Base-by-base conservation (phyloP, 2,329 filamentous ascomycete species). In the Lachnellula hyalina region DNA sequence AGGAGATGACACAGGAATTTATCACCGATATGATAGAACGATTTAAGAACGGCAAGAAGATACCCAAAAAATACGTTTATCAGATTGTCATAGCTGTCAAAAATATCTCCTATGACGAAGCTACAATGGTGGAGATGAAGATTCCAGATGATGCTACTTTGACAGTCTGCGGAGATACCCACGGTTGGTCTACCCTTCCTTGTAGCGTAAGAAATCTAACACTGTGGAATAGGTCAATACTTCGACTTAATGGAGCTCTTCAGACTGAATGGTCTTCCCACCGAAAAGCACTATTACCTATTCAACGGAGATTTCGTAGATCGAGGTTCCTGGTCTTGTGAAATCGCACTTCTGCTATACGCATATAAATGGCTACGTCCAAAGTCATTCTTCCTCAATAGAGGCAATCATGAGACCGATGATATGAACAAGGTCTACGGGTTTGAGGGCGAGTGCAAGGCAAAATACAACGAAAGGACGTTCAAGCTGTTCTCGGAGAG, bases 291-390 rank as follows among this genome's bases (percentile, higher is more conserved):
- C 71, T 89, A 86, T 71, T 99, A 97, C 70, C 81, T 99, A 12
- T 99, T 99, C 80, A 99, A 99, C 71, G 94, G 94, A 61, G 94
- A 99, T 74, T 99, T 99, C 69, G 94, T 99, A 52, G 94, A 99
- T 71, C 84, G 94, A 70, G 94, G 94, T 28, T 96, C 91, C 38
- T 99, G 94, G 94, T 97, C 93, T 6, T 91, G 86, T n/a, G 94
- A 99, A 71, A 95, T 99, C 64, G 93, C 91, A 11, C 79, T 99
- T 47, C 78, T 96, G 11, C 79, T 99, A 19, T 99, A 96, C 72
- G 89, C 93, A 45, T 96, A 96, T 80, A 99, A 99, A 77, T 96
- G 90, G 93, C 74, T 97, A 66, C 85, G 89, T 52, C 94, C 94
- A 7, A 82, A 84, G 44, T 84, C 79, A 52, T 93, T 99, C 79